phyloP scores from a whole-genome alignment of 352 stramenopile genomes.

The Globisporangium carolinianum region DNA sequence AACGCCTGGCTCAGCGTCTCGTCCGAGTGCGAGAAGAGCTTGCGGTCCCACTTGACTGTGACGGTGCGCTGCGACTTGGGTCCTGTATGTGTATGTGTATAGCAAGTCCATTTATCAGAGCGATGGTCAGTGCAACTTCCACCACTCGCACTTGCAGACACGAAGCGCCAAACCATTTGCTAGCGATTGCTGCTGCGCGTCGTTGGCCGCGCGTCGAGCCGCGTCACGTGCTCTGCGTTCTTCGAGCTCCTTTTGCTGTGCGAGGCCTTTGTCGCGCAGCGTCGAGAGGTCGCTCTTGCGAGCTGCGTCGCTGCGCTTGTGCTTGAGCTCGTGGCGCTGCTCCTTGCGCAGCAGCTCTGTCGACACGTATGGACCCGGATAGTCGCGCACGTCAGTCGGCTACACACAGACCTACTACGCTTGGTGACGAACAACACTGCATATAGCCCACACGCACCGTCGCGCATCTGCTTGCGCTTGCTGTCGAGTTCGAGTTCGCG shows the following conservation, averaged over 20 bases:
- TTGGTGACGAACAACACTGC: too few relatives aligned
- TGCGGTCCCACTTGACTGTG: slow-evolving; percentile 74
- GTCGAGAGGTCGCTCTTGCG: slow-evolving; percentile 44
- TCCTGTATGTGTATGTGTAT: slow-evolving; percentile 1
- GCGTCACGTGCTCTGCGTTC: slow-evolving; percentile 38
- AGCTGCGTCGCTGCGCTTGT: slow-evolving; percentile 20
- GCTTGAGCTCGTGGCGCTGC: slow-evolving; percentile 27
- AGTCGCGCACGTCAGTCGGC: neutral
- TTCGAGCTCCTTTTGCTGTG: slow-evolving; percentile 47
- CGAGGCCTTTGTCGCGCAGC: slow-evolving; percentile 43
- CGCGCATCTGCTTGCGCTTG: slow-evolving; percentile 55
- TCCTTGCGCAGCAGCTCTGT: slow-evolving; percentile 65
- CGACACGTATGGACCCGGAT: neutral
- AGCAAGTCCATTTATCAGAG: neutral
- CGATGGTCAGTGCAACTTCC: neutral
- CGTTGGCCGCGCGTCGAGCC: slow-evolving; percentile 13
- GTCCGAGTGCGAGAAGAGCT: slow-evolving; percentile 62
- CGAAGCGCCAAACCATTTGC: neutral
- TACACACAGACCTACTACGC: too few relatives aligned
- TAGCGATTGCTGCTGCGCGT: too few relatives aligned
- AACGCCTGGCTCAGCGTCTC: slow-evolving; percentile 57
- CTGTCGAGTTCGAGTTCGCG: slow-evolving; percentile 47
- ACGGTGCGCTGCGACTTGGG: slow-evolving; percentile 66
- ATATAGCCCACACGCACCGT: slow-evolving; percentile 23
- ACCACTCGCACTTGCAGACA: slow-evolving; percentile 5